A percentile compares a stretch with the other conserved stretches of the same genome.
Evolutionary conservation across 495 filamentous ascomycete genomes (phyloP).

Genomic region (Terfezia boudieri): DNA sequence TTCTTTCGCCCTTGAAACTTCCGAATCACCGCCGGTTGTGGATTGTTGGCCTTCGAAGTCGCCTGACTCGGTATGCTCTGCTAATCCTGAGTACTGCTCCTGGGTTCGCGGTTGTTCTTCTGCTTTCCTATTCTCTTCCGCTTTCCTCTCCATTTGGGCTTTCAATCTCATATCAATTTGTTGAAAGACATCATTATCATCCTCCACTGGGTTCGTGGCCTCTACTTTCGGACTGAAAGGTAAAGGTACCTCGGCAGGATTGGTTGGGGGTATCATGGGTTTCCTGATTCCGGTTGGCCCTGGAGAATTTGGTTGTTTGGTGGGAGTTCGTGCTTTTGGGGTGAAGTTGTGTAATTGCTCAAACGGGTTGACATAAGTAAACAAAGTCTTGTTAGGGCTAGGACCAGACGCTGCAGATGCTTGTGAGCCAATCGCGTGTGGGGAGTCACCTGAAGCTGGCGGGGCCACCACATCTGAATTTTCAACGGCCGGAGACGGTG

Average conservation of each 20-base stretch:
- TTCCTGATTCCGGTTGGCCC: slow-evolving; percentile 5
- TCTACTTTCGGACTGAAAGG: slow-evolving; percentile 8
- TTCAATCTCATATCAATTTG: neutral
- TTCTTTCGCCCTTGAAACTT: neutral
- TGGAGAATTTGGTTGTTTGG: slow-evolving; percentile 10
- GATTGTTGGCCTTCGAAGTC: neutral
- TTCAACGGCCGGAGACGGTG: neutral
- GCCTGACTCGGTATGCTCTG: neutral
- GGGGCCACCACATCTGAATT: neutral
- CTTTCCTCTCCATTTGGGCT: neutral
- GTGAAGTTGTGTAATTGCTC: slow-evolving; percentile 48
- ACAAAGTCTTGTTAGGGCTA: slow-evolving; percentile 25
- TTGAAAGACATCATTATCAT: neutral
- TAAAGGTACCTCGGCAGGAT: slow-evolving; percentile 8
- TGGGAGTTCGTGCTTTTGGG: slow-evolving; percentile 33
- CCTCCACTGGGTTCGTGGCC: neutral
- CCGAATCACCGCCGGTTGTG: neutral
- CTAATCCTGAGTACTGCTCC: too few relatives aligned
- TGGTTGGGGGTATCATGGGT: neutral
- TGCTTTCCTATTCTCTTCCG: neutral
- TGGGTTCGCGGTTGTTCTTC: neutral
- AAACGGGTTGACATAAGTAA: slow-evolving; percentile 64
- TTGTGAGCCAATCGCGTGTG: neutral
- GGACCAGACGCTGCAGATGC: slow-evolving; percentile 6
- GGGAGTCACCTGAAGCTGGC: neutral